Evolutionary conservation across 2,329 filamentous ascomycete species (phyloP), one percentile per base, ranked within the genome.

Genomic region (Pseudogymnoascus pannorum): DNA sequence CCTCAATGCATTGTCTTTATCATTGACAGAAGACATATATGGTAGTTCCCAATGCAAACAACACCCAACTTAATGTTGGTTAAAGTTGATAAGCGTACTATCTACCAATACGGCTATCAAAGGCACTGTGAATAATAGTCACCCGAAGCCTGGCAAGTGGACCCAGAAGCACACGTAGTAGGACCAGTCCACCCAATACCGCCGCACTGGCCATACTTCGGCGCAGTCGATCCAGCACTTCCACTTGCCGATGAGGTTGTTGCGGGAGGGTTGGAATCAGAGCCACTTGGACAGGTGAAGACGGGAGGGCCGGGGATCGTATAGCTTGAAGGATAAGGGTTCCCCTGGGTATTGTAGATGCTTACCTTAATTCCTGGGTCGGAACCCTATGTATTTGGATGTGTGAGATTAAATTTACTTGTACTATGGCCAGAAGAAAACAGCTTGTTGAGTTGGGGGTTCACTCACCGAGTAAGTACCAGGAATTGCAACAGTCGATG

Each of bases 391-490:
- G 14, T 54, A 54, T 29, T 18, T 8, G 12, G 24, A 54, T 18
- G 24, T 31, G 44, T 54, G 16, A 51, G 44, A 5, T 44, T 24
- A 8, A 14, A 44, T 44, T 44, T 22, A 44, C 20, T 24, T 22
- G 4, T 24, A 44, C 18, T 20, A 4, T 22, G 36, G n/a, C 14
- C 11, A 5, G 11, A 36, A 16, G 14, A 40, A 8, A 40, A 7
- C 14, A 7, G n/a, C 38, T 18, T 18, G 18, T 54, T 12, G 5
- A 31, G 26, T 31, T n/a, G 24, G 44, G 26, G n/a, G 12, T n/a
- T 22, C n/a, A 54, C 44, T 74, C 2, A 75, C 70, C 31, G 71
- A 76, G 70, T 81, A 82, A 1, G 78, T 73, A 12, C 79, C 79
- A 0, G 79, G 79, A 64, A 81, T 77, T 60, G 74, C 74, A 24